These are phyloP conservation scores for Trichoderma arundinaceum DNA, from an alignment of 2,329 filamentous ascomycete genomes.

Conservation along the genomic window DNA sequence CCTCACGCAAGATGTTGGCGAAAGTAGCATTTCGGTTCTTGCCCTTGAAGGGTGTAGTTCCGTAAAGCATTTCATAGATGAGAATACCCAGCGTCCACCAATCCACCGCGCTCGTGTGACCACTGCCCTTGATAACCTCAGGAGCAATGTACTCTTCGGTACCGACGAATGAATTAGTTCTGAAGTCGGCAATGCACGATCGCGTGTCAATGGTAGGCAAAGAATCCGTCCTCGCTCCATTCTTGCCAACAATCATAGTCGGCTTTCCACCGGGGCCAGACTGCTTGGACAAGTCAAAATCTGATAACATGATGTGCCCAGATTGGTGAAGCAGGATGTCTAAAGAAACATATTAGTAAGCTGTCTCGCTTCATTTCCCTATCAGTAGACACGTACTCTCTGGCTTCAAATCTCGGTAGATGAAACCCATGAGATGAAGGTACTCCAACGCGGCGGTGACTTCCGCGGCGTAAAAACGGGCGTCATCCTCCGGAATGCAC, in stretches of 20 bases:
- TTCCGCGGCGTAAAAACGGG: conserved; percentile 95
- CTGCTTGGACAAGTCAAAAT: conserved; percentile 98
- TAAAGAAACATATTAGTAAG: conserved; percentile 45
- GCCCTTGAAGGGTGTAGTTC: conserved; percentile 98
- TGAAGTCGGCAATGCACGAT: conserved; percentile 97
- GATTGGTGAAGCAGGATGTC: conserved; percentile 98
- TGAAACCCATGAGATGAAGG: conserved; percentile 98
- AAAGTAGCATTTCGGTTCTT: conserved; percentile 99
- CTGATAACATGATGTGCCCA: conserved; percentile 99
- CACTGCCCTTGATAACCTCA: conserved; percentile 97
- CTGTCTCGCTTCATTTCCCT: not conserved
- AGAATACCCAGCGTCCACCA: conserved; percentile 99
- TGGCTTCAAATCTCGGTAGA: conserved; percentile 96
- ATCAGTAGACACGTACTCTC: conserved; percentile 72
- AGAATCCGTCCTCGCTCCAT: conserved; percentile 82
- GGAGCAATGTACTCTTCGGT: conserved; percentile 99
- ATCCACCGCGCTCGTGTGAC: conserved; percentile 96
- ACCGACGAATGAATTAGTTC: conserved; percentile 97
- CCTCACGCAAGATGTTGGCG: conserved; percentile 93
- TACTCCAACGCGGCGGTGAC: conserved; percentile 97
- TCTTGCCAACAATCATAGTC: conserved; percentile 95
- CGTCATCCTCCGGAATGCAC: conserved; percentile 95
- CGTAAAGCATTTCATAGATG: conserved; percentile 98
- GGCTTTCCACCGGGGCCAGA: conserved; percentile 94
- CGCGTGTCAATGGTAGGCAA: conserved; percentile 98